These are phyloP conservation scores for Primulina tabacum DNA, from an alignment of 257 asterid species.

Conservation along the genomic window DNA sequence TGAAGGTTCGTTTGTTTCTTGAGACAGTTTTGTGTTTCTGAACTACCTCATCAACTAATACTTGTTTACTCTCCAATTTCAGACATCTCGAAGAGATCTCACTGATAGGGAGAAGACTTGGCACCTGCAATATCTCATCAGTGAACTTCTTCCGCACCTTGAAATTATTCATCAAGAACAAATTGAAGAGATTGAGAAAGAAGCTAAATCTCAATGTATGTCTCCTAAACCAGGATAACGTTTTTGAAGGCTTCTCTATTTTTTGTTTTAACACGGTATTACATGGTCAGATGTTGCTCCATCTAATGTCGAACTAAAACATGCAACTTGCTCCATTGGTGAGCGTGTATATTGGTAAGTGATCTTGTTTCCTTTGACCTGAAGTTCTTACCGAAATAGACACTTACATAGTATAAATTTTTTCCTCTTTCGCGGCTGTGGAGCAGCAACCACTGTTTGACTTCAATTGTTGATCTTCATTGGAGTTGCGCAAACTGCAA, in stretches of 20 bases:
- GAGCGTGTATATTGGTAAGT: constrained; percentile 88
- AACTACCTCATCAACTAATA: constrained; percentile 16
- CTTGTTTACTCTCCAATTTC: constrained; percentile 21
- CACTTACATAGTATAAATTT: neutral
- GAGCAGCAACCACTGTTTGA: constrained; percentile 81
- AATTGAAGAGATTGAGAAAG: constrained; percentile 55
- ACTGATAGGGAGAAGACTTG: constrained; percentile 46
- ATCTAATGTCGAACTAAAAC: constrained; percentile 47
- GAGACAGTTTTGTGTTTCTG: constrained; percentile 10
- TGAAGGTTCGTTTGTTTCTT: constrained; percentile 47
- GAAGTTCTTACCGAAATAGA: constrained; percentile 3
- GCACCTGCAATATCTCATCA: constrained; percentile 63
- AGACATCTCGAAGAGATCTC: constrained; percentile 65
- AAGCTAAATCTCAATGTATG: constrained; percentile 56
- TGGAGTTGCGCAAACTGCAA: constrained; percentile 81
- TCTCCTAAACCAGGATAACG: constrained; percentile 6
- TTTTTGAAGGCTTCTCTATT: neutral
- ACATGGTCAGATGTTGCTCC: constrained; percentile 49
- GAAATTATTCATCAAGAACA: constrained; percentile 62
- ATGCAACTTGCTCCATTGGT: constrained; percentile 45
- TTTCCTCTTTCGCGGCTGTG: constrained; percentile 20
- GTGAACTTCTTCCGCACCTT: constrained; percentile 59
- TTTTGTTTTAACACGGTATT: constrained; percentile 21
- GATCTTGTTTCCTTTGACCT: constrained; percentile 15
- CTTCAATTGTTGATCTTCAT: constrained; percentile 95